Percentiles rank a stretch among this genome's conserved stretches.
Conservation (phyloP, 176 grass and related monocot species). For the Coix lacrymajobi region DNA sequence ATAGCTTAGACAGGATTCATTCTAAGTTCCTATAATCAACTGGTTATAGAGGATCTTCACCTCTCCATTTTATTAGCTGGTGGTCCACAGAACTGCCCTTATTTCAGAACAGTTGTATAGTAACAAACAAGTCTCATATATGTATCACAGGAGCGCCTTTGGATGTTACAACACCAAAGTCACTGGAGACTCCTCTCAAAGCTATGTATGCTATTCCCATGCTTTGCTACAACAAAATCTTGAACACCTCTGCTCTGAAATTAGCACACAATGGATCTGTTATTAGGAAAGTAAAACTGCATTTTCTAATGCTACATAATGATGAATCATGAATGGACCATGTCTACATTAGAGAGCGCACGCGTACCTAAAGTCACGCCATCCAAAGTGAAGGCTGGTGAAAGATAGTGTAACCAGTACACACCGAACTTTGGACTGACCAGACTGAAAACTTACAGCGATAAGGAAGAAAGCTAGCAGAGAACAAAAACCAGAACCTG, state of each 20-base stretch:
- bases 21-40: slow-evolving; percentile 11
- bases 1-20: background rate
- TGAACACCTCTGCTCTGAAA: slow-evolving; percentile 28
- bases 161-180: slow-evolving; percentile 37
- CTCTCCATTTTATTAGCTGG: slow-evolving; percentile 68
- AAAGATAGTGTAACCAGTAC: background rate
- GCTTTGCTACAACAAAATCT: slow-evolving; percentile 20
- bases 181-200: slow-evolving; percentile 34
- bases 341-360: background rate
- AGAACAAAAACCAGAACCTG: slow-evolving; percentile 39
- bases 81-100: slow-evolving; percentile 37
- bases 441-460: slow-evolving; percentile 6
- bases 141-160: slow-evolving; percentile 35
- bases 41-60: slow-evolving; percentile 9
- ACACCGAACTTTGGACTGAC: background rate
- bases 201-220: slow-evolving; percentile 52
- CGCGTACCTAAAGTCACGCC: slow-evolving; percentile 28
- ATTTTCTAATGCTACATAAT: background rate
- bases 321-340: background rate
- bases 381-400: slow-evolving; percentile 19
- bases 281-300: background rate
- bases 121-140: slow-evolving; percentile 43
- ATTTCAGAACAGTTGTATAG: slow-evolving; percentile 46
- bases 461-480: slow-evolving; percentile 21
- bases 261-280: background rate